Evolutionary conservation across 2,329 filamentous ascomycete species (phyloP), one percentile per base, ranked within the genome.

Genomic region (Microsporum audouinii): DNA sequence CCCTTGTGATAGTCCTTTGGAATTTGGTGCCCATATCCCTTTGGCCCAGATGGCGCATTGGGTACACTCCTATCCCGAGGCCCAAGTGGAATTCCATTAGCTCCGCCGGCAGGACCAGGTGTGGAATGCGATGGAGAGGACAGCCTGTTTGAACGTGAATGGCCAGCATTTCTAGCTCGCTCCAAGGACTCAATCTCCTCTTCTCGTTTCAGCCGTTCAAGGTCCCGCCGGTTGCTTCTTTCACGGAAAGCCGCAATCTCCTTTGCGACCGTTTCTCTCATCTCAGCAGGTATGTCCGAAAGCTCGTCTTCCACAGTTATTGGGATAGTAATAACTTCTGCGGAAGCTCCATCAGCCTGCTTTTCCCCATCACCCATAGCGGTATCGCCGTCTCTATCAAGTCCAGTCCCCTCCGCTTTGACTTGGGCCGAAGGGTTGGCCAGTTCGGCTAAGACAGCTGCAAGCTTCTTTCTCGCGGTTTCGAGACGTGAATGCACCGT

Each of bases 201-300:
- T 73, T 99, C 94, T 51, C 87, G 82, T 69, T 86, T 86, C 39
- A 96, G 77, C 2, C 94, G 88, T 73, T 99, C 94, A 70, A 95
- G 77, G 70, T 99, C 94, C 43, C 92, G 83, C 63, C 88, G 85
- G 63, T 86, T 96, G 67, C 92, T 96, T 23, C 92, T 83, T 66
- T 99, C 94, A 65, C 94, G 83, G 78, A 99, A 99, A 0, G 91
- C 89, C 0, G 90, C 86, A 68, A 99, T 99, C 72, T 99, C 95
- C 61, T 87, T 87, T 0, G 94, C 89, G 14, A 99, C 94, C 0
- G 90, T 91, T 71, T 95, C 94, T 29, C 94, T 86, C 90, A 96
- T 95, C 71, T 97, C 94, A 0, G 89, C 87, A 0, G 94, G 94
- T 56, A 99, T 96, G 69, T 99, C 94, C 23, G 91, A 87, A 51